phyloP scores from a whole-genome alignment of 2,329 filamentous ascomycete species.

The Chaetomium sp. region DNA sequence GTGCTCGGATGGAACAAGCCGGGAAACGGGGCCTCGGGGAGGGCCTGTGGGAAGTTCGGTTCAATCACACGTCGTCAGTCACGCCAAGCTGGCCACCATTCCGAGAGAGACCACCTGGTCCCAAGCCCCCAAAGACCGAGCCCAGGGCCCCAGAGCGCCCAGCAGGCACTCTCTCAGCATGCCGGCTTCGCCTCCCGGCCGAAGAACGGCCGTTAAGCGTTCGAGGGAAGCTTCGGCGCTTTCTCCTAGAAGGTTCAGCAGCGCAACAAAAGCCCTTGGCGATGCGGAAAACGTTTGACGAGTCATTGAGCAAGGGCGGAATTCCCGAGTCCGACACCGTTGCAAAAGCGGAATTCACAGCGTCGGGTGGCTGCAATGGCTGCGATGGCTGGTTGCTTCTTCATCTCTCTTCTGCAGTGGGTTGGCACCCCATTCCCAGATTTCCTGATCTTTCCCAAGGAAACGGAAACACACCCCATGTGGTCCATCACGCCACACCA shows the following conservation, averaged over 20 bases:
- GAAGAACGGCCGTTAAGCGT: conserved; percentile 14
- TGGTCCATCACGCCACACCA: no score
- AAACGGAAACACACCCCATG: no score
- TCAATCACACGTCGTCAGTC: conserved; percentile 7
- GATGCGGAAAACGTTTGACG: no score
- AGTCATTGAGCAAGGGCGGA: background rate
- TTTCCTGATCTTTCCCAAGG: no score
- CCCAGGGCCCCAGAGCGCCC: background rate
- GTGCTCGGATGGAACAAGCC: conserved; percentile 2
- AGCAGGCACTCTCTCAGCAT: background rate
- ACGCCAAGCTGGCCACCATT: conserved; percentile 9
- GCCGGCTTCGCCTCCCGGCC: conserved; percentile 7
- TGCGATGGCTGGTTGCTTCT: no score
- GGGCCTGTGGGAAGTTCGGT: background rate
- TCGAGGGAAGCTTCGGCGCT: conserved; percentile 2
- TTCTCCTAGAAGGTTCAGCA: background rate
- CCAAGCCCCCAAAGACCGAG: no score
- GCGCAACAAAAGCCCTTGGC: background rate
- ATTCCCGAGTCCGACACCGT: no score
- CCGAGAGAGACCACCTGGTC: background rate
- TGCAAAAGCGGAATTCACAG: no score
- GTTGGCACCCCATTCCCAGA: no score
- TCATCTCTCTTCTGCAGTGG: no score
- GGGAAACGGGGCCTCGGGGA: background rate
- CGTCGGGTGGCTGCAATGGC: no score